Base-by-base conservation (phyloP, 768 basidiomycete genomes). In the Hirschioporus abietinus region DNA sequence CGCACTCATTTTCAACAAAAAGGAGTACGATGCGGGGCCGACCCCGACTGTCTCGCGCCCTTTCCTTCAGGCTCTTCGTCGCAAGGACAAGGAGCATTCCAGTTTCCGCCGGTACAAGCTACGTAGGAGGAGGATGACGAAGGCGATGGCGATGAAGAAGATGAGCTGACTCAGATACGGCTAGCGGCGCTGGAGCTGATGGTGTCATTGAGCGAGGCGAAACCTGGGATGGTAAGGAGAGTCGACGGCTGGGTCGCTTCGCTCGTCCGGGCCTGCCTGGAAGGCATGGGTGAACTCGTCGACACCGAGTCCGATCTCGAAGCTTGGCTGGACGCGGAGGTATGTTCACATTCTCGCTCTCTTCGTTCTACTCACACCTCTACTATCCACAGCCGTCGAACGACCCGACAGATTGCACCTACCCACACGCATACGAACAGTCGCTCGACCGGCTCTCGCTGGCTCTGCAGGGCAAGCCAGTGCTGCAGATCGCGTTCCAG, bases 181-280 rank as follows among this genome's bases (percentile, higher is more conserved):
- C 84, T 88, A 64, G 85, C 87, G 0, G 90, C 92, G 9, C 77
- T 95, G 10, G 94, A 96, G 75, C 86, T 96, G 64, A 89, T 96
- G 86, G 81, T 95, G 65, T 86, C 85, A 15, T 76, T 96, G n/a
- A 86, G 84, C 30, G 93, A 96, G 75, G 85, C 91, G 1, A 81
- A 83, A 36, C 88, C 92, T 0, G 77, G 78, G 4, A 89, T 93
- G 85, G 90, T 89, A 7, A 81, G 83, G 69, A 82, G 86, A 57
- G 84, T 87, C 0, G 81, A 83, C 25, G 91, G 88, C 0, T 94
- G 92, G 92, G 86, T 87, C 0, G 81, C 80, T 8, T 81, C 86
- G 18, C 77, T 92, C 52, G 89, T 94, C 0, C 79, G 90, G 1
- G 89, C 89, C 8, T 93, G 91, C 76, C 73, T 93, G 52, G 91